Conservation (phyloP, 1,284 basidiomycete species). For the Cryptococcus sp. region DNA sequence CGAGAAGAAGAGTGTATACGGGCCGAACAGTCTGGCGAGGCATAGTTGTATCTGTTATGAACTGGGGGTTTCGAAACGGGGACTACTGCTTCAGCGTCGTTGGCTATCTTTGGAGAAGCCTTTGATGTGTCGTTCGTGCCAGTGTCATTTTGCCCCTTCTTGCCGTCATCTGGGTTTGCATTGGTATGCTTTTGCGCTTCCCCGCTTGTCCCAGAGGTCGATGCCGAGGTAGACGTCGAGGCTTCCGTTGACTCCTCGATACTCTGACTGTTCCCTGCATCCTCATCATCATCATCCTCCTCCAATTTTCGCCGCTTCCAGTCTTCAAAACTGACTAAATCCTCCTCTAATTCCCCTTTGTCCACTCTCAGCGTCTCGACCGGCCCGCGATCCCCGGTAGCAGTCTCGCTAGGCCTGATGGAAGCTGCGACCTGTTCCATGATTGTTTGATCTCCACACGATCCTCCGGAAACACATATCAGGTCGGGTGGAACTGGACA, state of each 20-base stretch:
- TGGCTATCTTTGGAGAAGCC: not conserved
- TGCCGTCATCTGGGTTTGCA: slow-evolving; percentile 12
- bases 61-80: slow-evolving; percentile 6
- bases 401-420: not conserved
- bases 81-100: not conserved
- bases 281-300: slow-evolving; percentile 34
- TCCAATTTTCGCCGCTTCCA: slow-evolving; percentile 71
- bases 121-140: slow-evolving; percentile 3
- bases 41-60: slow-evolving; percentile 79
- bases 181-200: slow-evolving; percentile 2
- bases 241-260: not conserved
- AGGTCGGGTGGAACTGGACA: slow-evolving; percentile 12
- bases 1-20: slow-evolving; percentile 80
- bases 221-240: not conserved
- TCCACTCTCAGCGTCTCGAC: slow-evolving; percentile 14
- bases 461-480: not conserved
- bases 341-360: slow-evolving; percentile 30
- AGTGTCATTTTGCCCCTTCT: slow-evolving; percentile 19
- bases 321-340: slow-evolving; percentile 80
- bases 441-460: not conserved
- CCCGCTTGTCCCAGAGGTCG: not conserved
- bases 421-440: not conserved
- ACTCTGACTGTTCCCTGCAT: not conserved
- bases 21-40: slow-evolving; percentile 86
- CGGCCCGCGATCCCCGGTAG: not conserved